phyloP scores from a whole-genome alignment of 202 grass and related monocot genomes.

The Schoenoplectus tabernaemontani region DNA sequence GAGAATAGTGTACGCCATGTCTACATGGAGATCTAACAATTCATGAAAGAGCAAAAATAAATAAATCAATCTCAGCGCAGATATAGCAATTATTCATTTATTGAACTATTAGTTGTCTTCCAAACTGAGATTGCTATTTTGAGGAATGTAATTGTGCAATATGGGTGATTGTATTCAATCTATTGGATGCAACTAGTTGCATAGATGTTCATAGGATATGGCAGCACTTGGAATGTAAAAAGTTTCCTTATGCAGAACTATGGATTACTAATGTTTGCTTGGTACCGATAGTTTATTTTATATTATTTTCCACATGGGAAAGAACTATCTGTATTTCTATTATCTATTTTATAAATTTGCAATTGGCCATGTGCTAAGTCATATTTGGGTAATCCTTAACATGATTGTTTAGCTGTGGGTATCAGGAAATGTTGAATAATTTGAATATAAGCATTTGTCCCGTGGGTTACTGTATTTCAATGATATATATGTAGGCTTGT shows the following conservation, averaged over 20 bases:
- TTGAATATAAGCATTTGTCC: neutral
- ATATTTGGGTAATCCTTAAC: neutral
- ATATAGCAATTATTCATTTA: neutral
- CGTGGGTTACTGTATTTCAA: neutral
- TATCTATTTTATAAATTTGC: neutral
- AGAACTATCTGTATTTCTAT: neutral
- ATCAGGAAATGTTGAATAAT: neutral
- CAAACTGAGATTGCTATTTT: neutral
- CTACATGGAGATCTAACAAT: constrained; percentile 41
- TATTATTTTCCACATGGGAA: neutral
- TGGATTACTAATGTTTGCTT: neutral
- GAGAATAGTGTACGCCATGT: constrained; percentile 50
- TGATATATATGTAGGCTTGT: neutral
- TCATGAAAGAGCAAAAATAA: neutral
- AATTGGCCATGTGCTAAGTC: neutral
- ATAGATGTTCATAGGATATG: constrained; percentile 2
- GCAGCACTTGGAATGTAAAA: constrained; percentile 12
- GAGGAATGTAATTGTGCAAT: neutral
- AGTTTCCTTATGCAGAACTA: neutral
- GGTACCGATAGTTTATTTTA: neutral
- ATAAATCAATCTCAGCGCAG: neutral
- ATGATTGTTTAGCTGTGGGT: neutral
- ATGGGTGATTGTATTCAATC: neutral
- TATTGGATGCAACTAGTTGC: neutral
- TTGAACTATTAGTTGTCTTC: constrained; percentile 2